Conservation (phyloP, 2,329 filamentous ascomycete genomes). For the Aspergillus uvarum region DNA sequence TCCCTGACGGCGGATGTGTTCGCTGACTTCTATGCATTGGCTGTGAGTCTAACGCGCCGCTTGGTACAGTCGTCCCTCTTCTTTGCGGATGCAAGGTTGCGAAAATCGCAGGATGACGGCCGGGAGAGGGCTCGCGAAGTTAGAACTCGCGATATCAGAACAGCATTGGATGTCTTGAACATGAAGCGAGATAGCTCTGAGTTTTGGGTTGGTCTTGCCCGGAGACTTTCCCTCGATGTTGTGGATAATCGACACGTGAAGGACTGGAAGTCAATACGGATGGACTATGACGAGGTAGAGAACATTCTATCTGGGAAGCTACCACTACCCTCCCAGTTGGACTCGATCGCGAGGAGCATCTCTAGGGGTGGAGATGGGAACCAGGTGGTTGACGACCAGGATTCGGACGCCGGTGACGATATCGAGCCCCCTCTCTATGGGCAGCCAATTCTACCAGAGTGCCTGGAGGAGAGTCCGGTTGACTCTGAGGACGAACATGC, state of each 20-base stretch:
- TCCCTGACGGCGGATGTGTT: conserved; percentile 73
- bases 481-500: conserved; percentile 46
- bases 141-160: conserved; percentile 51
- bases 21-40: conserved; percentile 70
- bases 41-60: conserved; percentile 66
- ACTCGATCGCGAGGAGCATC: conserved; percentile 11
- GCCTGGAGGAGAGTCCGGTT: conserved; percentile 13
- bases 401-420: background rate
- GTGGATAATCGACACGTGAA: conserved; percentile 39
- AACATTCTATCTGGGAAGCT: conserved; percentile 31
- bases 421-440: background rate
- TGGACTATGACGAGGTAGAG: conserved; percentile 47
- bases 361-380: background rate
- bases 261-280: conserved; percentile 26
- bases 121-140: conserved; percentile 37
- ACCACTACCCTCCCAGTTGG: conserved; percentile 8
- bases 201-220: conserved; percentile 55
- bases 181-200: conserved; percentile 48
- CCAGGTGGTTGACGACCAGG: background rate
- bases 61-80: conserved; percentile 69
- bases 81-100: conserved; percentile 67
- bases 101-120: conserved; percentile 45
- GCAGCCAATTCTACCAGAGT: background rate
- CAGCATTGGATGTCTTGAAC: conserved; percentile 56
- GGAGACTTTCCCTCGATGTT: conserved; percentile 55